These are phyloP conservation scores for Erysimum pusillum DNA, from an alignment of 441 rosid species.

Conservation along the genomic window DNA sequence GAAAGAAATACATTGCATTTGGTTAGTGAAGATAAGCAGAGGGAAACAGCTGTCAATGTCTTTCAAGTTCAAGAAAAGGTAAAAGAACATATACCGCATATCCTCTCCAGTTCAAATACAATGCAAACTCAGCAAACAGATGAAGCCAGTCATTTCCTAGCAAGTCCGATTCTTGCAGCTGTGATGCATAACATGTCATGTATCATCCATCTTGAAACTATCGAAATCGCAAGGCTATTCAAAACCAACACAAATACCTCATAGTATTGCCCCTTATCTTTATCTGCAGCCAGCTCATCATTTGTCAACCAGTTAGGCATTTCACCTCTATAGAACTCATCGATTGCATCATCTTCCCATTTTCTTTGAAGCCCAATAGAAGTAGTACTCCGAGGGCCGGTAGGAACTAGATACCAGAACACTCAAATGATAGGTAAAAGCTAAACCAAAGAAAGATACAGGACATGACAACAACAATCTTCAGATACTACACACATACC, in stretches of 20 bases:
- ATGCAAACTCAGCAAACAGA: background rate
- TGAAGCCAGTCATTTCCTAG: background rate
- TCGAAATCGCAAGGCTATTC: no score
- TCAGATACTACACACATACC: background rate
- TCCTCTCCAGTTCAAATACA: background rate
- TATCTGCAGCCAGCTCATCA: background rate
- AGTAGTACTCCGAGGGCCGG: background rate
- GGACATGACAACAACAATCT: no score
- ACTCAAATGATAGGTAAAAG: no score
- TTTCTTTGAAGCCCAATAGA: no score
- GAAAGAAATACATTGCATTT: background rate
- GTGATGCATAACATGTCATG: background rate
- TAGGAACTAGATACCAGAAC: background rate
- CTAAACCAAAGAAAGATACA: no score
- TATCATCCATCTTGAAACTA: background rate
- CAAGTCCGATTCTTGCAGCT: conserved; percentile 5
- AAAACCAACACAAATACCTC: background rate
- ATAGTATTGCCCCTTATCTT: background rate
- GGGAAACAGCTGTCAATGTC: no score
- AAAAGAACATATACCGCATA: background rate
- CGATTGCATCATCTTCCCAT: no score
- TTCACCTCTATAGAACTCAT: background rate
- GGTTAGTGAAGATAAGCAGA: background rate
- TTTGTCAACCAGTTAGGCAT: conserved; percentile 7
- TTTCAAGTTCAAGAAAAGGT: background rate